Evolutionary conservation across 2,329 filamentous ascomycete genomes (phyloP).

Genomic region (Dichotomopilus funicola): DNA sequence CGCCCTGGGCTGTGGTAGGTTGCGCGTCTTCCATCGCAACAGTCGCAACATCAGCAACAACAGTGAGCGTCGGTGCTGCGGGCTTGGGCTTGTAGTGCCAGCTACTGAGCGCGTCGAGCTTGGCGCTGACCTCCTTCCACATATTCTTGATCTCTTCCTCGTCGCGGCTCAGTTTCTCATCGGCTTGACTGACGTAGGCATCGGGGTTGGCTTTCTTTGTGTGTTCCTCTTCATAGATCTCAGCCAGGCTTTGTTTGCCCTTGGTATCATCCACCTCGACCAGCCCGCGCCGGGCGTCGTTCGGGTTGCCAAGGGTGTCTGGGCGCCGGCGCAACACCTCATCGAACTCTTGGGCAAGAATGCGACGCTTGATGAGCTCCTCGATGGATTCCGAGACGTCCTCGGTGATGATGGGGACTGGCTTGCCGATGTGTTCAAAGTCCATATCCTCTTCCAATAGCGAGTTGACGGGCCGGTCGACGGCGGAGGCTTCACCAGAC

Average conservation of each 20-base stretch:
- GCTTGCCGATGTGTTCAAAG: slow-evolving; percentile 92
- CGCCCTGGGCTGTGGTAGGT: slow-evolving; percentile 71
- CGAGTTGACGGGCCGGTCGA: slow-evolving; percentile 81
- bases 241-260: slow-evolving; percentile 77
- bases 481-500: slow-evolving; percentile 76
- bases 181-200: slow-evolving; percentile 70
- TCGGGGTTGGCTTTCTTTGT: slow-evolving; percentile 69
- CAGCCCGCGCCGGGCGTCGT: slow-evolving; percentile 59
- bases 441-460: slow-evolving; percentile 91
- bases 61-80: slow-evolving; percentile 70
- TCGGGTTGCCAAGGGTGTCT: slow-evolving; percentile 58
- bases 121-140: slow-evolving; percentile 74
- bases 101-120: slow-evolving; percentile 82
- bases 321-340: slow-evolving; percentile 80
- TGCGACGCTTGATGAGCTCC: slow-evolving; percentile 86
- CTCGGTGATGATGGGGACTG: slow-evolving; percentile 86
- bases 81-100: slow-evolving; percentile 95
- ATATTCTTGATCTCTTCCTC: slow-evolving; percentile 75
- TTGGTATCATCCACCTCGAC: slow-evolving; percentile 83
- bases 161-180: slow-evolving; percentile 75
- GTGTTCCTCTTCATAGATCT: slow-evolving; percentile 92
- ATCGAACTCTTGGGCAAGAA: slow-evolving; percentile 85
- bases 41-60: slow-evolving; percentile 85
- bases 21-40: slow-evolving; percentile 93
- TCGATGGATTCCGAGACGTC: slow-evolving; percentile 90